Evolutionary conservation across 768 basidiomycete species (phyloP).

Genomic region (Podaxis sp.): DNA sequence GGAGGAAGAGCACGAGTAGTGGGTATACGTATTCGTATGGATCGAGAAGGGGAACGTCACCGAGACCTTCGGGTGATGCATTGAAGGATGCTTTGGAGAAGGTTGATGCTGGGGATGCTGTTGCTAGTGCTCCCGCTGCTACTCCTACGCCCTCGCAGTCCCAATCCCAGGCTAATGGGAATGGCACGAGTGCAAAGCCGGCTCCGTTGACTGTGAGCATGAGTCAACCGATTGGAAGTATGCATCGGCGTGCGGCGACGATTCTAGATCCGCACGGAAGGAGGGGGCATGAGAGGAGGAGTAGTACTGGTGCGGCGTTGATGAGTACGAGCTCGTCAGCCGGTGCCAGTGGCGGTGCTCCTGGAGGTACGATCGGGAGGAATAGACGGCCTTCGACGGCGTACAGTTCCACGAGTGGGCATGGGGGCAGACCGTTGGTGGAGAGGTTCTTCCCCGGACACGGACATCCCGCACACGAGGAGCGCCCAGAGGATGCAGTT

Average conservation of each 20-base stretch:
- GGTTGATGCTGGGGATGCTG: slow-evolving; percentile 21
- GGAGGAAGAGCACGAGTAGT: slow-evolving; percentile 48
- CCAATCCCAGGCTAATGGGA: background rate
- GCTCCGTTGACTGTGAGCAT: slow-evolving; percentile 33
- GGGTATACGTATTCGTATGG: slow-evolving; percentile 16
- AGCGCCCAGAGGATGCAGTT: background rate
- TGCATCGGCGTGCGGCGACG: slow-evolving; percentile 75
- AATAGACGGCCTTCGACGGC: slow-evolving; percentile 71
- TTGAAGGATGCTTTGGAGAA: slow-evolving; percentile 23
- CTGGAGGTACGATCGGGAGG: slow-evolving; percentile 59
- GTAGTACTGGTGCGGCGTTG: slow-evolving; percentile 69
- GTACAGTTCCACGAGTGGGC: slow-evolving; percentile 32
- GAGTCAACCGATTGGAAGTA: slow-evolving; percentile 54
- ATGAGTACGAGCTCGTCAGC: slow-evolving; percentile 18
- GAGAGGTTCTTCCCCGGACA: slow-evolving; percentile 42
- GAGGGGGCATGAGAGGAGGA: slow-evolving; percentile 66
- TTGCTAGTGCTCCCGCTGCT: slow-evolving; percentile 1
- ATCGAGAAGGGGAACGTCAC: slow-evolving; percentile 12
- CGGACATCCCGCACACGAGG: background rate
- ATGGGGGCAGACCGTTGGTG: slow-evolving; percentile 25
- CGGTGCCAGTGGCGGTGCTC: slow-evolving; percentile 13
- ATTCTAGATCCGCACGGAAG: slow-evolving; percentile 67
- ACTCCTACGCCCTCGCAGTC: background rate
- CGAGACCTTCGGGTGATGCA: slow-evolving; percentile 26
- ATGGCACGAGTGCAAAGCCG: slow-evolving; percentile 12